Base-by-base conservation (phyloP, 1,139 yeast species). In the Suhomyces coccinellae region DNA sequence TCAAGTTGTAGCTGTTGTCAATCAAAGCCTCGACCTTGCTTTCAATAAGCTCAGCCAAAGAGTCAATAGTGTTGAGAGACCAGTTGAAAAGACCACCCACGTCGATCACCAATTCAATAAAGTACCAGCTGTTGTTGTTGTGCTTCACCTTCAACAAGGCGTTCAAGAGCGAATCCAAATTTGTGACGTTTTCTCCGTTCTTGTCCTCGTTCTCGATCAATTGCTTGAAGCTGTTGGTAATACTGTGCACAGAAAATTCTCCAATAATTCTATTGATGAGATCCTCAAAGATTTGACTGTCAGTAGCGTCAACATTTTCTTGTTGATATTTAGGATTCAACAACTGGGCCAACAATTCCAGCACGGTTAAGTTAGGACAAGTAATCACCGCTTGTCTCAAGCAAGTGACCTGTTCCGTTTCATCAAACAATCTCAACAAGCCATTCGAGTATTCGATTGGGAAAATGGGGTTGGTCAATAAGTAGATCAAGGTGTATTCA, bases 391-490 rank as follows among this genome's bases (percentile, higher is more conserved):
- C 93, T 61, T 87, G 96, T 63, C 89, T 82, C 61, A 86, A 75
- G 47, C 90, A 73, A 44, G 86, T 77, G 33, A 87, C 82, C 50
- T 79, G 73, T 17, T 64, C 61, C 13, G 58, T 50, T 7, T 55
- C 52, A 35, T 59, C 54, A 33, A 89, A 72, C 39, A 76, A 71
- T 8, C 65, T 54, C 40, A 87, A 63, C 39, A 91, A 65, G 1
- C 82, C 84, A 2, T 68, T 67, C 6, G 87, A 72, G 53, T 72
- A 79, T 17, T 73, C 67, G 4, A 73, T 66, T 9, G 97, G 97
- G 64, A 85, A 89, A 29, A 88, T 67, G 20, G 97, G 97, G 66
- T 89, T 96, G 2, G 96, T 87, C 50, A 91, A 72, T 34, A 90
- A 71, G 60, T 88, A 91, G 6, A 86, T 79, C 45, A 88, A 65